Evolutionary conservation across 768 basidiomycete genomes (phyloP).

Genomic region (Cystoderma amianthinum): DNA sequence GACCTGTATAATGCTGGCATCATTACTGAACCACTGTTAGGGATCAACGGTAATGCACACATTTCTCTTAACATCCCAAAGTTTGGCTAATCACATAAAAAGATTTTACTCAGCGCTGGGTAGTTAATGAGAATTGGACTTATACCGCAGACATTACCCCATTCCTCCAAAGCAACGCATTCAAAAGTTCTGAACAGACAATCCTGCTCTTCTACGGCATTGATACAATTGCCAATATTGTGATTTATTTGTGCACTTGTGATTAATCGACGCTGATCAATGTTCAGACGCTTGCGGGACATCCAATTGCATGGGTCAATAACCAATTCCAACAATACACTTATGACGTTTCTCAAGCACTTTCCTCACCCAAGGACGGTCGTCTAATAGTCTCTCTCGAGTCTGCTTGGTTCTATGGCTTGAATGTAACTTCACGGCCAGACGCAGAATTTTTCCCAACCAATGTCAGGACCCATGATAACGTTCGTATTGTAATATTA

Average conservation of each 20-base stretch:
- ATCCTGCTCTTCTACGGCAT: conserved; percentile 50
- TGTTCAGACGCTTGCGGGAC: conserved; percentile 37
- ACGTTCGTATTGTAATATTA: conserved; percentile 17
- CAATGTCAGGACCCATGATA: conserved; percentile 11
- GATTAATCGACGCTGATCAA: background rate
- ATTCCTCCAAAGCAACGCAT: conserved; percentile 19
- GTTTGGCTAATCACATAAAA: background rate
- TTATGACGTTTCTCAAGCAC: conserved; percentile 41
- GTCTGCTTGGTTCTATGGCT: conserved; percentile 45
- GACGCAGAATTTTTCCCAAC: conserved; percentile 39
- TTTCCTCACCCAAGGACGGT: conserved; percentile 25
- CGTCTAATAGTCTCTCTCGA: conserved; percentile 47
- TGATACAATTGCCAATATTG: conserved; percentile 51
- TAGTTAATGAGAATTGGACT: conserved; percentile 51
- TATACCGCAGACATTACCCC: conserved; percentile 48
- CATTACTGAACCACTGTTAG: conserved; percentile 46
- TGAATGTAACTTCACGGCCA: conserved; percentile 43
- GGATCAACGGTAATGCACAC: conserved; percentile 38
- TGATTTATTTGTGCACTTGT: conserved; percentile 11
- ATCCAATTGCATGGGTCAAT: conserved; percentile 50
- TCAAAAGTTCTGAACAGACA: conserved; percentile 17
- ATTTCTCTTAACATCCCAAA: background rate
- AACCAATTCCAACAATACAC: conserved; percentile 51
- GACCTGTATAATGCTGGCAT: conserved; percentile 45
- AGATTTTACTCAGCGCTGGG: conserved; percentile 53